Evolutionary conservation across 225 moss, liverwort and hornwort genomes (phyloP), one percentile per base, ranked within the genome.

Genomic region (Pseudoscleropodium purum): DNA sequence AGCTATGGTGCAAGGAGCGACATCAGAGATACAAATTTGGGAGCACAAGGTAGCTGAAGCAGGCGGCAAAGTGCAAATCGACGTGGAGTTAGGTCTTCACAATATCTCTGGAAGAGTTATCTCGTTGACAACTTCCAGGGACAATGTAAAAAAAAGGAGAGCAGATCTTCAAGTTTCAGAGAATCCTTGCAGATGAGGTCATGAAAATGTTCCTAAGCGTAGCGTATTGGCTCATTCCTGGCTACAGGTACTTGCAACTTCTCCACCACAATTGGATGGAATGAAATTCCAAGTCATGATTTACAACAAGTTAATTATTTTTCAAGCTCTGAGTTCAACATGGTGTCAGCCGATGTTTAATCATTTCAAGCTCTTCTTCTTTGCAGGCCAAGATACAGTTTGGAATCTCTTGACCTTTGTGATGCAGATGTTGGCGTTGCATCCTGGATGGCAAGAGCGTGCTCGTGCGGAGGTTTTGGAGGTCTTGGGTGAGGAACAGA

Each of bases 371-470:
- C 13, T 51, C 33, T 78, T 91, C 87, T 89, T 76, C 81, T 87
- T 92, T 13, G 91, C 79, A 31, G 86, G 90, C 29, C 83, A 86
- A 70, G 91, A 91, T 47, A 90, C 88, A n/a, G 85, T 79, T 24
- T 41, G 82, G 6, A 87, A 59, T 27, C 33, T 85, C 13, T 61
- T 63, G 37, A 51, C 18, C 31, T 93, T 78, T 84, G 68, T 83
- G 3, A 37, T 86, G 82, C 73, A 75, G 33, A 87, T 90, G 91
- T 47, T 93, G 69, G 93, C 91, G 11, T 59, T 66, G 77, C 78
- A 88, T 70, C 88, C 91, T 2, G 74, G 86, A 49, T 93, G 93
- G 93, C 91, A 91, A 86, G 90, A 80, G 20, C 85, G 60, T 31
- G 91, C 89, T 29, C 80, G 80, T 1, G 3, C 10, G 6, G 59